Base-by-base conservation (phyloP, 179 eudicot genomes). In the Silene noctiflora region DNA sequence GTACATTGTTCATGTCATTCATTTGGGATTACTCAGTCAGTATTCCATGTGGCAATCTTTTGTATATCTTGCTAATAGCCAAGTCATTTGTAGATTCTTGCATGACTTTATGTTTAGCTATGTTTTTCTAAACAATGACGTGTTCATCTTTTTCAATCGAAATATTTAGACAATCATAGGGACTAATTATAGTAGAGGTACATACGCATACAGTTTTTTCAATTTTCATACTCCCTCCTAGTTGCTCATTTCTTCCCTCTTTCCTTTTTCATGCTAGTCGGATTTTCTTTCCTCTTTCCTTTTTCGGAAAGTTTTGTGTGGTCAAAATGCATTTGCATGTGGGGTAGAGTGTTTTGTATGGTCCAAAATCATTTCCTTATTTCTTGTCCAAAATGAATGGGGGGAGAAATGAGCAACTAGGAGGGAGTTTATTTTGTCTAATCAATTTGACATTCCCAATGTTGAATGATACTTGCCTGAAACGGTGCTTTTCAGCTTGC, bases 1-100 rank as follows among this genome's bases (percentile, higher is more conserved):
- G 16, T 68, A 60, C 39, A 62, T 74, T 58, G 22, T 29, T 29
- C 58, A 29, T 74, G 17, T 74, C 59, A n/a, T 78, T 71, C 44
- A 42, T 66, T n/a, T 63, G 59, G 60, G 66, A 42, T 58, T 21
- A 63, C 48, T 70, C 66, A 19, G 73, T 64, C 27, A 9, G 25
- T 60, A 39, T 44, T 33, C 22, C 53, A 66, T 46, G 17, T 71
- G 55, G 51, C 60, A 11, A 39, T 27, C 73, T 44, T 60, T 71
- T 9, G 48, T 56, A 48, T 75, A 16, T 27, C 35, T 29, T 76
- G 76, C 13, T 62, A 42, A 6, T 42, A 64, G 33, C 48, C 1
- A 14, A 60, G 27, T 44, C 16, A 22, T 27, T 70, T 13, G 25
- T 7, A 19, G 44, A 55, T 35, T 39, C 21, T 46, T 67, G 53